Conservation (phyloP, 345 rosid genomes). For the Eucalyptus brandiana region DNA sequence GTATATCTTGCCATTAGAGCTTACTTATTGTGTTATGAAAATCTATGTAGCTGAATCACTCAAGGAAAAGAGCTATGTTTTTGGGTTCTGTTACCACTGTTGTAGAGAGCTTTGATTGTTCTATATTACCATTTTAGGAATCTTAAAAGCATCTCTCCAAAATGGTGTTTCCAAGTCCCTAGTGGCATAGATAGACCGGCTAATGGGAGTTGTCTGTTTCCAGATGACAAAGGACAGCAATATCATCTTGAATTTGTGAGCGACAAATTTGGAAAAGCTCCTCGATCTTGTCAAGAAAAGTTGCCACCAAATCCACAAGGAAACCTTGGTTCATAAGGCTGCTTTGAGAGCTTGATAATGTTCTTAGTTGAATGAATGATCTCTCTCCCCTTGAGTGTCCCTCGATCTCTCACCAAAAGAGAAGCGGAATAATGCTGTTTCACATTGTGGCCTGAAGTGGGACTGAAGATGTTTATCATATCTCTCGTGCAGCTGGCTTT, state of each 20-base stretch:
- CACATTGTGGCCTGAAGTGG: no score
- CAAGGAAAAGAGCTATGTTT: neutral
- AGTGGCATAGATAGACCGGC: constrained; percentile 85
- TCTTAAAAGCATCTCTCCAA: constrained; percentile 93
- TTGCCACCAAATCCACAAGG: no score
- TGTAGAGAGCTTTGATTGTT: neutral
- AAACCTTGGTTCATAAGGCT: no score
- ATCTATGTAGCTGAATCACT: neutral
- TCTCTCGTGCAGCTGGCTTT: no score
- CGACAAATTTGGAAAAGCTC: constrained; percentile 59
- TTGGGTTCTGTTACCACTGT: neutral
- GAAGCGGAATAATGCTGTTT: no score
- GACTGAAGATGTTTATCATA: no score
- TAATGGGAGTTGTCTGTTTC: constrained; percentile 62
- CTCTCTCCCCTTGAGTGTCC: no score
- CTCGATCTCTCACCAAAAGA: no score
- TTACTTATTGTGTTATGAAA: no score
- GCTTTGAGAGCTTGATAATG: no score
- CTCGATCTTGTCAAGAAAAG: no score
- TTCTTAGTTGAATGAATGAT: no score
- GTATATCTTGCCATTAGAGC: neutral
- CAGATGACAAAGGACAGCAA: constrained; percentile 70
- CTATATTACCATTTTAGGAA: constrained; percentile 30
- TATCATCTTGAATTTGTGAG: constrained; percentile 81
- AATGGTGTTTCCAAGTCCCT: constrained; percentile 88